A percentile compares a stretch with the other conserved stretches of the same genome.
Evolutionary conservation across 495 filamentous ascomycete species (phyloP).

Genomic region (Tuber indicum): DNA sequence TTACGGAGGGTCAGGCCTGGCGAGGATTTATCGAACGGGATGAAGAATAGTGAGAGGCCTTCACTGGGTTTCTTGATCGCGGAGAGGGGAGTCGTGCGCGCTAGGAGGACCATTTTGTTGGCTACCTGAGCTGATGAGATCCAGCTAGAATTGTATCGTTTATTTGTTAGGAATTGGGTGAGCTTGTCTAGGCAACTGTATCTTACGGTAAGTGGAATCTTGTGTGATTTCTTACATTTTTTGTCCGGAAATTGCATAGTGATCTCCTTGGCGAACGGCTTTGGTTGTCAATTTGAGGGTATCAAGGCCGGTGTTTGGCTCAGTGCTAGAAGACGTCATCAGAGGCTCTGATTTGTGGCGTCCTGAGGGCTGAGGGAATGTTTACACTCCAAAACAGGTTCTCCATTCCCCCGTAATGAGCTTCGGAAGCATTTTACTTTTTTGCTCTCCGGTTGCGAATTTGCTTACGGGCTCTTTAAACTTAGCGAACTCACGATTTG

Average conservation of each 20-base stretch:
- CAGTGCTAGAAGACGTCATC: constrained; percentile 41
- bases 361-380: background rate
- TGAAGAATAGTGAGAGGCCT: constrained; percentile 69
- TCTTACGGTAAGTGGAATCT: background rate
- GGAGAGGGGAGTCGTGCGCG: constrained; percentile 63
- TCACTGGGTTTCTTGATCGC: constrained; percentile 60
- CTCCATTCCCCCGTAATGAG: constrained; percentile 63
- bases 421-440: constrained; percentile 56
- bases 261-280: constrained; percentile 50
- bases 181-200: background rate
- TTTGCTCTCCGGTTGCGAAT: constrained; percentile 59
- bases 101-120: constrained; percentile 68
- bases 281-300: constrained; percentile 61
- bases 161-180: background rate
- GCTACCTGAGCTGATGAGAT: constrained; percentile 74
- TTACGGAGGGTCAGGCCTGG: constrained; percentile 58
- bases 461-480: constrained; percentile 58
- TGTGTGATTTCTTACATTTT: constrained; percentile 50
- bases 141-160: constrained; percentile 46
- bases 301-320: constrained; percentile 66
- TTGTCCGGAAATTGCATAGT: constrained; percentile 62
- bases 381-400: constrained; percentile 62
- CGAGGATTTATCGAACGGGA: constrained; percentile 57
- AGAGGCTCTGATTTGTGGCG: background rate
- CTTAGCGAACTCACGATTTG: background rate